Evolutionary conservation across 139 green algal genomes (phyloP).

Genomic region (Chlorella sp.): DNA sequence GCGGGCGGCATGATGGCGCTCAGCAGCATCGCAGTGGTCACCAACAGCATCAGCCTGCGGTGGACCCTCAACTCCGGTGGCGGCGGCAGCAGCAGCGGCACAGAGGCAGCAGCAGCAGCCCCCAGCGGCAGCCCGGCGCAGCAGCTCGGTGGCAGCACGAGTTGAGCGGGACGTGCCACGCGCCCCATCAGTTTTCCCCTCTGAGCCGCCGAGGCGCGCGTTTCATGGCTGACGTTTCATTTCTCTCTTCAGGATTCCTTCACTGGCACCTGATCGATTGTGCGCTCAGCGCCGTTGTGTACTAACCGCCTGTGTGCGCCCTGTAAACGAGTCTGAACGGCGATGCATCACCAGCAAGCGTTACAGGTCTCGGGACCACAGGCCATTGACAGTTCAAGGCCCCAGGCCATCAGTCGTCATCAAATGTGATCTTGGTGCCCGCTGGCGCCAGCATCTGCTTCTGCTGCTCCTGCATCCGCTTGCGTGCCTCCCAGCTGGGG

Average conservation of each 20-base stretch:
- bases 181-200: too few relatives aligned
- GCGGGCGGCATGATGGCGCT: slow-evolving; percentile 93
- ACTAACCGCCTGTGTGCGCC: too few relatives aligned
- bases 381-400: too few relatives aligned
- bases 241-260: background rate
- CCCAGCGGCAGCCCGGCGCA: background rate
- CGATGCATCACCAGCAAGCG: too few relatives aligned
- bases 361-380: too few relatives aligned
- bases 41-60: slow-evolving; percentile 66
- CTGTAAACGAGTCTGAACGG: too few relatives aligned
- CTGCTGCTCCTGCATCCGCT: slow-evolving; percentile 27
- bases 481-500: slow-evolving; percentile 30
- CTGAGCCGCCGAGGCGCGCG: background rate
- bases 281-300: too few relatives aligned
- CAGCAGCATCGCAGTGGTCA: slow-evolving; percentile 87
- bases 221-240: background rate
- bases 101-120: background rate
- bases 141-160: background rate
- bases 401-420: slow-evolving; percentile 3
- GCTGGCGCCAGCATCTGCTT: slow-evolving; percentile 6
- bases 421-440: slow-evolving; percentile 42
- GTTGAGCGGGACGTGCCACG: background rate
- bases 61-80: background rate
- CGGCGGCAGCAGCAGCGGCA: background rate
- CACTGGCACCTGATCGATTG: too few relatives aligned